These are phyloP conservation scores for Mycena amicta DNA, from an alignment of 768 basidiomycete species.

Conservation along the genomic window DNA sequence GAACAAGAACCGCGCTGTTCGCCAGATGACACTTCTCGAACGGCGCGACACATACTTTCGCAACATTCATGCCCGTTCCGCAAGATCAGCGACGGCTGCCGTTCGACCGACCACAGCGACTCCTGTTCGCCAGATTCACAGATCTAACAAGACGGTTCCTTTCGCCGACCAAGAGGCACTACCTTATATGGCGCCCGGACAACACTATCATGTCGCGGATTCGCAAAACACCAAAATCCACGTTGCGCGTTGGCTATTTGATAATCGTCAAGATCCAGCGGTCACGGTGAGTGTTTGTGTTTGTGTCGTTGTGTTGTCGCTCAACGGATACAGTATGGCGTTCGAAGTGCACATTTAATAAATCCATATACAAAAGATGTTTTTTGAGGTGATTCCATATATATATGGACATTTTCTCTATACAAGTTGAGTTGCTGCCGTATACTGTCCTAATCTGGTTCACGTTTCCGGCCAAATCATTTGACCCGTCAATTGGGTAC, in stretches of 20 bases:
- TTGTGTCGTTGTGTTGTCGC: not conserved
- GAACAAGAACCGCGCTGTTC: conserved; percentile 29
- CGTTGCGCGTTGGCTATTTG: conserved; percentile 7
- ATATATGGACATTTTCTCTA: too few relatives aligned
- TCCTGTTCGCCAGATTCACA: not conserved
- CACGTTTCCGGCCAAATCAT: too few relatives aligned
- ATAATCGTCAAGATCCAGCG: not conserved
- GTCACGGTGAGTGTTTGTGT: too few relatives aligned
- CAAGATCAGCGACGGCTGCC: not conserved
- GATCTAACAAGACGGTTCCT: not conserved
- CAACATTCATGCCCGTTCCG: not conserved
- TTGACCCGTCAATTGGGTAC: too few relatives aligned
- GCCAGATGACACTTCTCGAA: conserved; percentile 26
- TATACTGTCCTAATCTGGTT: too few relatives aligned
- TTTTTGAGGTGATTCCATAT: too few relatives aligned
- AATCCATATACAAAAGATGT: too few relatives aligned
- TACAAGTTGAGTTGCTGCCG: too few relatives aligned
- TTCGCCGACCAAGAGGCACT: conserved; percentile 11
- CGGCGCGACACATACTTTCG: conserved; percentile 6
- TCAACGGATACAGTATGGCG: too few relatives aligned
- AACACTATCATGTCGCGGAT: conserved; percentile 17
- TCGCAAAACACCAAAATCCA: conserved; percentile 9
- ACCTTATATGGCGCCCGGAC: conserved; percentile 12
- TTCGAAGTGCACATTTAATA: too few relatives aligned
- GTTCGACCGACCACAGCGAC: not conserved